These are phyloP conservation scores for Nissolia schottii DNA, from an alignment of 306 rosid species.

Conservation along the genomic window DNA sequence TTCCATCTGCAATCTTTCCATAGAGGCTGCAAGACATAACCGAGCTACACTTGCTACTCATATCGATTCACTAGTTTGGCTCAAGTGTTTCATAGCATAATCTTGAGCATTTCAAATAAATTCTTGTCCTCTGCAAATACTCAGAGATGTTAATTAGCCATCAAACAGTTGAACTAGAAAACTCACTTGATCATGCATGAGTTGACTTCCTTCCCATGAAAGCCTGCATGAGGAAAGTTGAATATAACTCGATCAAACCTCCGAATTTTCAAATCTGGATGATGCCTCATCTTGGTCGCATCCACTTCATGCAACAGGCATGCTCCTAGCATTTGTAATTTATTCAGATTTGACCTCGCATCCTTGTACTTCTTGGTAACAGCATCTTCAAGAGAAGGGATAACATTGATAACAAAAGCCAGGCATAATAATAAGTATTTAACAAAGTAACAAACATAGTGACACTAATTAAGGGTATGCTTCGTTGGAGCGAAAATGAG, in stretches of 20 bases:
- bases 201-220: conserved; percentile 31
- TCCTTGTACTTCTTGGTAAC: conserved; percentile 45
- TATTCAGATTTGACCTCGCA: conserved; percentile 43
- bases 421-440: background rate
- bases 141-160: background rate
- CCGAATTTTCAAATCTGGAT: conserved; percentile 30
- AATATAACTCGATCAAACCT: conserved; percentile 52
- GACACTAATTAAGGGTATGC: background rate
- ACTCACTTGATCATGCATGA: conserved; percentile 36
- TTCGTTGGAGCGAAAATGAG: background rate
- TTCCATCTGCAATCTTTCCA: background rate
- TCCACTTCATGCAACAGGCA: conserved; percentile 40
- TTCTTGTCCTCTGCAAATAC: background rate
- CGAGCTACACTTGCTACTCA: background rate
- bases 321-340: conserved; percentile 43
- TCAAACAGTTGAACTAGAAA: background rate
- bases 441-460: background rate
- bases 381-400: conserved; percentile 27
- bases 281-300: conserved; percentile 50
- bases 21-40: background rate
- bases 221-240: conserved; percentile 73
- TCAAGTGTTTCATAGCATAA: background rate
- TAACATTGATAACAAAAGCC: background rate
- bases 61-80: background rate
- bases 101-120: background rate